Conservation (phyloP, 2,329 filamentous ascomycete genomes). For the Venturia oleaginea region DNA sequence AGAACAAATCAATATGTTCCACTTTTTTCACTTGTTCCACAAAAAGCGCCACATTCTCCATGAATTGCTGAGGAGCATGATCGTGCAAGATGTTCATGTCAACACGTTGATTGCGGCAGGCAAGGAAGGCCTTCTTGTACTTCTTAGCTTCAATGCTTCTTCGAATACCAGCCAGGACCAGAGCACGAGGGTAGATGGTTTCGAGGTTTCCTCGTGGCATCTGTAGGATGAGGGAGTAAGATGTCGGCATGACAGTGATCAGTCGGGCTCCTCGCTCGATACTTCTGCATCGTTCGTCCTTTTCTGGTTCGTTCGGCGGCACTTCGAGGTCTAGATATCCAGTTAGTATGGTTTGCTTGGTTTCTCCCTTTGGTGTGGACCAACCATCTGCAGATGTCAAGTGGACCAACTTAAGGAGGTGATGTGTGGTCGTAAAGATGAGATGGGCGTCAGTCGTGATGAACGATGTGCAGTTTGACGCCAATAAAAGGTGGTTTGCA, state of each 20-base stretch:
- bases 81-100: constrained; percentile 98
- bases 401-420: constrained; percentile 91
- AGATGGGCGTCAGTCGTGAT: constrained; percentile 71
- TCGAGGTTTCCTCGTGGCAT: constrained; percentile 95
- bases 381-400: constrained; percentile 56
- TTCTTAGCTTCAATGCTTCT: constrained; percentile 69
- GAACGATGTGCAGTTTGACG: constrained; percentile 89
- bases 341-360: background rate
- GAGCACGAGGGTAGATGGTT: constrained; percentile 84
- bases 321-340: constrained; percentile 61
- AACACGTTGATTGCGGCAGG: constrained; percentile 85
- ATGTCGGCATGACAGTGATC: constrained; percentile 81
- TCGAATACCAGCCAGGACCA: constrained; percentile 85
- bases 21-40: constrained; percentile 75
- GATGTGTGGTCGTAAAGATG: constrained; percentile 84
- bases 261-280: constrained; percentile 84
- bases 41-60: constrained; percentile 65
- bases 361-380: constrained; percentile 15
- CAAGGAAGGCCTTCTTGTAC: constrained; percentile 74
- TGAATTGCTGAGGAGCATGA: constrained; percentile 78
- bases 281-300: constrained; percentile 82
- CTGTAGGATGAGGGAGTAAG: constrained; percentile 77
- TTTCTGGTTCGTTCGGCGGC: constrained; percentile 80
- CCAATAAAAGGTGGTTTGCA: constrained; percentile 62
- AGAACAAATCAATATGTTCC: constrained; percentile 79